These are phyloP conservation scores for Xylaria multiplex DNA, from an alignment of 2,329 filamentous ascomycete genomes.

Conservation along the genomic window DNA sequence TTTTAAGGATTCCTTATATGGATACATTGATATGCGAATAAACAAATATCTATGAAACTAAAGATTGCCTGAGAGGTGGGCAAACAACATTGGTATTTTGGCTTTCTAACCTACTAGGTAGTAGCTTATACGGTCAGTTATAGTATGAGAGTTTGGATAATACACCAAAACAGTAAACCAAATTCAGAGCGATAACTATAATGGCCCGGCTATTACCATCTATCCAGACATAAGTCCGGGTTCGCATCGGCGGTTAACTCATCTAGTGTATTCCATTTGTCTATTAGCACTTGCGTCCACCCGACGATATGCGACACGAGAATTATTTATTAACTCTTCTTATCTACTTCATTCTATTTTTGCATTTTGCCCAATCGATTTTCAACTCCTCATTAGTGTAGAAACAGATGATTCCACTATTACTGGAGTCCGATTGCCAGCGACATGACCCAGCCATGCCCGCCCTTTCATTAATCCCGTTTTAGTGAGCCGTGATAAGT, in stretches of 20 bases:
- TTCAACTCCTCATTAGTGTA: conserved; percentile 19
- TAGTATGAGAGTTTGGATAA: not conserved
- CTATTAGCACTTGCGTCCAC: not conserved
- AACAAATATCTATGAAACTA: too few species aligned
- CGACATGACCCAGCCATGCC: not conserved
- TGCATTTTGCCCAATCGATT: not conserved
- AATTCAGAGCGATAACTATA: not conserved
- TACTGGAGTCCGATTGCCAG: conserved; percentile 9
- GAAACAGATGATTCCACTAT: conserved; percentile 24
- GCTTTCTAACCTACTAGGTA: too few species aligned
- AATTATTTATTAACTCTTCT: conserved; percentile 23
- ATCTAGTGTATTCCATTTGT: too few species aligned
- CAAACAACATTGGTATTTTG: too few species aligned
- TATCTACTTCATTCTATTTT: conserved; percentile 1
- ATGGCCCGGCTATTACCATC: too few species aligned
- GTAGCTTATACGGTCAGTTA: not conserved
- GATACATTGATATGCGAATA: too few species aligned
- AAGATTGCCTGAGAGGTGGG: too few species aligned
- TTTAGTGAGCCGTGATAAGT: conserved; percentile 7
- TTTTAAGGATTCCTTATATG: not conserved
- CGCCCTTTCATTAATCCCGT: conserved; percentile 6
- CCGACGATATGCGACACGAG: not conserved
- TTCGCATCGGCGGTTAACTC: too few species aligned
- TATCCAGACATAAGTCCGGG: not conserved
- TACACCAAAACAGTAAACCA: not conserved